phyloP scores from a whole-genome alignment of 1,284 basidiomycete genomes.

The Sanghuangporus weigelae region DNA sequence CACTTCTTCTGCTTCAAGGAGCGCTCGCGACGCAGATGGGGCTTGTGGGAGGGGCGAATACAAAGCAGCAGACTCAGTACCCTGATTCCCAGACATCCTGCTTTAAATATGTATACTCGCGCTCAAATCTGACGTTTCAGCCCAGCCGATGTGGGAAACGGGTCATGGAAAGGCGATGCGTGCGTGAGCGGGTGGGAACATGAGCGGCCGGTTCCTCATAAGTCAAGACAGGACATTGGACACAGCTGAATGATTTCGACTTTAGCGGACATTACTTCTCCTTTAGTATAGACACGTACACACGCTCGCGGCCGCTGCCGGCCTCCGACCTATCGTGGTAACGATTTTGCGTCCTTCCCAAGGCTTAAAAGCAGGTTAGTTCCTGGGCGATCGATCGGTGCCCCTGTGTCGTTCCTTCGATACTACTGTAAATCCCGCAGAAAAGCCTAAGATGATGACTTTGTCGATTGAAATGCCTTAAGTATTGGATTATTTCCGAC shows the following conservation, averaged over 20 bases:
- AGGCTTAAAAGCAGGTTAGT: background rate
- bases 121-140: background rate
- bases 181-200: constrained; percentile 1
- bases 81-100: background rate
- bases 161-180: background rate
- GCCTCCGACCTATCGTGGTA: background rate
- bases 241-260: background rate
- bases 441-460: background rate
- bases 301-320: constrained; percentile 9
- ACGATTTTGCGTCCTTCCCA: background rate
- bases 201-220: too few relatives aligned
- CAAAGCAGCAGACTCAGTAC: background rate
- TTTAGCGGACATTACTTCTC: background rate
- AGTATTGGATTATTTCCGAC: background rate
- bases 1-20: background rate
- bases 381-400: background rate
- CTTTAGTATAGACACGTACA: background rate
- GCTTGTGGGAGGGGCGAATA: constrained; percentile 6
- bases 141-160: background rate
- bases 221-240: background rate
- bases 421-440: background rate
- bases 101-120: background rate
- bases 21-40: background rate
- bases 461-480: background rate
- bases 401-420: background rate